These are phyloP conservation scores for Cryptosporidium bovis DNA, from an alignment of 169 alveolate genomes.

Conservation along the genomic window DNA sequence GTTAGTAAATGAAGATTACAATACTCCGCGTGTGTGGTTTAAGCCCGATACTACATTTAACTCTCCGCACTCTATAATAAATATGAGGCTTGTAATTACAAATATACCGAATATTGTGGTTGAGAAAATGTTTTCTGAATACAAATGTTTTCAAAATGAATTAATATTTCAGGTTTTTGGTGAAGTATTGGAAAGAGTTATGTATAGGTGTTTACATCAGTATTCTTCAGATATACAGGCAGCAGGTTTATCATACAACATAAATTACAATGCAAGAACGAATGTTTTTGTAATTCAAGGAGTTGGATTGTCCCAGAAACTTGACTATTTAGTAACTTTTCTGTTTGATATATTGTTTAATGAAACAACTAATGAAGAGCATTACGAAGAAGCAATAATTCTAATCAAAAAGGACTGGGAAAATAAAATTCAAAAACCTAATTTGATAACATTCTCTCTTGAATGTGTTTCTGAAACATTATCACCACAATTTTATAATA, in stretches of 20 bases:
- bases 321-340: slow-evolving; percentile 27
- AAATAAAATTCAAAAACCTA: slow-evolving; percentile 41
- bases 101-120: neutral
- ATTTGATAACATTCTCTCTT: slow-evolving; percentile 30
- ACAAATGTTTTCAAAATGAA: neutral
- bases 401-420: slow-evolving; percentile 42
- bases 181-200: slow-evolving; percentile 16
- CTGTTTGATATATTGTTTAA: slow-evolving; percentile 17
- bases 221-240: slow-evolving; percentile 46
- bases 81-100: slow-evolving; percentile 38
- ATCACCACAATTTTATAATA: slow-evolving; percentile 20
- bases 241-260: slow-evolving; percentile 56
- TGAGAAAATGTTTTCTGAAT: neutral
- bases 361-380: neutral
- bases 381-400: slow-evolving; percentile 44
- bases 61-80: slow-evolving; percentile 59
- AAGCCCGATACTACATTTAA: slow-evolving; percentile 49
- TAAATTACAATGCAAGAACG: slow-evolving; percentile 53
- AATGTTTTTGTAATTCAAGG: slow-evolving; percentile 64
- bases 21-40: slow-evolving; percentile 39
- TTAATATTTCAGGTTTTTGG: slow-evolving; percentile 72
- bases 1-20: neutral
- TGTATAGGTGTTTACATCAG: slow-evolving; percentile 55
- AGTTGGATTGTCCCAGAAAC: slow-evolving; percentile 41
- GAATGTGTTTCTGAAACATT: slow-evolving; percentile 55